Conservation (phyloP, 495 filamentous ascomycete species). For the Lepraria neglecta region DNA sequence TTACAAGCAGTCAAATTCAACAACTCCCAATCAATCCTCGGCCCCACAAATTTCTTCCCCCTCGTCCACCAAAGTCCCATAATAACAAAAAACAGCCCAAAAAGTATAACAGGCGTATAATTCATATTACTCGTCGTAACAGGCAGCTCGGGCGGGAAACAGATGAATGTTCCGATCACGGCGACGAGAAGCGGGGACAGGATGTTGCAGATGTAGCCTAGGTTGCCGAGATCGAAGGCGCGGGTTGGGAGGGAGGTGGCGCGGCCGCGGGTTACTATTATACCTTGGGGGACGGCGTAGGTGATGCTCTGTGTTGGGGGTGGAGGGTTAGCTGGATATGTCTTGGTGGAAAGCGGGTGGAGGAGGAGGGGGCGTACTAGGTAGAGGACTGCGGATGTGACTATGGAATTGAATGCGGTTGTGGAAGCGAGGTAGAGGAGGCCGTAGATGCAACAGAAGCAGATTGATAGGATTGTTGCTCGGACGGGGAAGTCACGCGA, state of each 20-base stretch:
- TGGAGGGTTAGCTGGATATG: not conserved
- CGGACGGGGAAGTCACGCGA: constrained; percentile 29
- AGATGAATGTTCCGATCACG: constrained; percentile 31
- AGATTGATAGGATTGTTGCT: constrained; percentile 30
- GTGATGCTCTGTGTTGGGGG: constrained; percentile 29
- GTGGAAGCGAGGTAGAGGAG: constrained; percentile 39
- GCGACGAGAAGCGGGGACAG: constrained; percentile 33
- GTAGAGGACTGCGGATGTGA: constrained; percentile 36
- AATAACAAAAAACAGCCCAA: constrained; percentile 29
- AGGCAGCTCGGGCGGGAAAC: constrained; percentile 32
- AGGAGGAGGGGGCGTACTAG: constrained; percentile 16
- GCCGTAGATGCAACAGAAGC: constrained; percentile 35
- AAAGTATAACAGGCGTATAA: constrained; percentile 31
- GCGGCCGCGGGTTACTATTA: constrained; percentile 33
- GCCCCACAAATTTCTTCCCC: constrained; percentile 29
- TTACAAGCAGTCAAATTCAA: constrained; percentile 21
- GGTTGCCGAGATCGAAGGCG: constrained; percentile 30
- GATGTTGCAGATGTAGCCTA: constrained; percentile 34
- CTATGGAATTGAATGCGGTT: constrained; percentile 40
- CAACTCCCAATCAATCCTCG: constrained; percentile 32
- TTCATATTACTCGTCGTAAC: constrained; percentile 33
- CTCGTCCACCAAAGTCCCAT: constrained; percentile 28
- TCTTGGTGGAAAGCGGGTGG: not conserved
- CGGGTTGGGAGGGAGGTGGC: constrained; percentile 28
- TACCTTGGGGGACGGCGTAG: constrained; percentile 35